Percentiles rank a stretch among this genome's conserved stretches.
phyloP scores from a whole-genome alignment of 306 rosid genomes.

The Lathyrus tuberosus region DNA sequence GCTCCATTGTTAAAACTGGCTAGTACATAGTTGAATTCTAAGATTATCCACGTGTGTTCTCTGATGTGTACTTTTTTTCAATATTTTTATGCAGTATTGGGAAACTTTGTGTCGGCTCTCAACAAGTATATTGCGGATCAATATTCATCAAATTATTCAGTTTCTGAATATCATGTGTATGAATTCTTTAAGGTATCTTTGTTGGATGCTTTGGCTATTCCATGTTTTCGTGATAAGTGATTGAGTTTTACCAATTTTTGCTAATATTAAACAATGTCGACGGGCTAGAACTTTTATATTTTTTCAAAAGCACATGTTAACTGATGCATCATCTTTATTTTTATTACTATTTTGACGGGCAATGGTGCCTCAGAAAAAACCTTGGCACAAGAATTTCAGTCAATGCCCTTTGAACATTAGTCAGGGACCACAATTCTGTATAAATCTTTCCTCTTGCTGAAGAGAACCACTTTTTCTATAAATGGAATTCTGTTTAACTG shows the following conservation, averaged over 20 bases:
- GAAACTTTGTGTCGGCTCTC: constrained; percentile 88
- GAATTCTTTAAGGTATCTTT: constrained; percentile 90
- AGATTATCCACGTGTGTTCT: constrained; percentile 15
- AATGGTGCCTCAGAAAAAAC: not conserved
- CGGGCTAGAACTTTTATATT: constrained; percentile 9
- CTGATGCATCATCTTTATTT: not conserved
- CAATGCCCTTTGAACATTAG: not conserved
- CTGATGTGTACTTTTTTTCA: constrained; percentile 32
- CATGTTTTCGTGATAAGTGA: constrained; percentile 14
- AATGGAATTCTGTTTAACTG: not conserved
- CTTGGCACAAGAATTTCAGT: too few species aligned
- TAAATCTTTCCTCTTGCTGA: not conserved
- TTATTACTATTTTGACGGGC: not conserved
- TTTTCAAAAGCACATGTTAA: not conserved
- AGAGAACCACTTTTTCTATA: constrained; percentile 3
- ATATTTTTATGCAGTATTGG: constrained; percentile 62
- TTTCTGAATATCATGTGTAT: constrained; percentile 88
- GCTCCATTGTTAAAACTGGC: constrained; percentile 11
- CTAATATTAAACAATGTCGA: not conserved
- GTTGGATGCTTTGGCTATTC: constrained; percentile 25
- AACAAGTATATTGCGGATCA: constrained; percentile 88
- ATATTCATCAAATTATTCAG: constrained; percentile 69
- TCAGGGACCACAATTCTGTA: not conserved
- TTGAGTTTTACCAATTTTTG: constrained; percentile 3
- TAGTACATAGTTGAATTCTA: constrained; percentile 4